Base-by-base conservation (phyloP, 768 basidiomycete species). In the Lactarius deliciosus region DNA sequence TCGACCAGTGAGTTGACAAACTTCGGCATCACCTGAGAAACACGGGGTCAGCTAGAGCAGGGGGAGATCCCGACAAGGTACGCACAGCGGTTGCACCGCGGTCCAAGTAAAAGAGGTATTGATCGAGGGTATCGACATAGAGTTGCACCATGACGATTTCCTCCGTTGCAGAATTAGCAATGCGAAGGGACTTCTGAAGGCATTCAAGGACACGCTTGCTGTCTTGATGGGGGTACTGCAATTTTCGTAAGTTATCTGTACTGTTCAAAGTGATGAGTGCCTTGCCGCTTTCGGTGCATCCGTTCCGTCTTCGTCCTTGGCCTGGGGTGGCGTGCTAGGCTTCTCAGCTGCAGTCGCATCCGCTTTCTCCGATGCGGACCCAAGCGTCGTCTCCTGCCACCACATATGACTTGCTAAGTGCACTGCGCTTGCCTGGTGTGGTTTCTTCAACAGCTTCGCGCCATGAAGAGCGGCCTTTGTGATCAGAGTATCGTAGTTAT, bases 401-500 rank as follows among this genome's bases (percentile, higher is more conserved):
- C 96, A 99, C 71, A 99, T 79, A 78, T 99, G 97, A 75, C 95
- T 97, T 9, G 97, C 97, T 36, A 94, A 81, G 58, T 91, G 88
- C 25, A 98, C 97, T 5, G 96, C 97, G 10, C 89, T 92, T 15
- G 96, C 91, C 77, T 98, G 97, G 76, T 98, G 96, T 15, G 94
- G 94, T 83, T 99, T 98, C 84, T 99, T 99, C 77, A 99, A 77
- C 69, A 98, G 78, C 78, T 96, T 96, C 36, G 95, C 92, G 5
- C 94, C 95, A 76, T 99, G 97, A 70, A 98, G 79, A 7, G 96
- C 96, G n/a, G 96, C 97, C 78, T 99, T 98, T 32, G 97, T 98
- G 73, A 98, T 94, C 68, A 99, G 79, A 2, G 96, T 98, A 73
- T 98, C 97, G 74, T 97, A 98, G 76, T 96, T 96, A 73, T 99